Conservation (phyloP, 2,329 filamentous ascomycete species). For the Triangularia setosa region DNA sequence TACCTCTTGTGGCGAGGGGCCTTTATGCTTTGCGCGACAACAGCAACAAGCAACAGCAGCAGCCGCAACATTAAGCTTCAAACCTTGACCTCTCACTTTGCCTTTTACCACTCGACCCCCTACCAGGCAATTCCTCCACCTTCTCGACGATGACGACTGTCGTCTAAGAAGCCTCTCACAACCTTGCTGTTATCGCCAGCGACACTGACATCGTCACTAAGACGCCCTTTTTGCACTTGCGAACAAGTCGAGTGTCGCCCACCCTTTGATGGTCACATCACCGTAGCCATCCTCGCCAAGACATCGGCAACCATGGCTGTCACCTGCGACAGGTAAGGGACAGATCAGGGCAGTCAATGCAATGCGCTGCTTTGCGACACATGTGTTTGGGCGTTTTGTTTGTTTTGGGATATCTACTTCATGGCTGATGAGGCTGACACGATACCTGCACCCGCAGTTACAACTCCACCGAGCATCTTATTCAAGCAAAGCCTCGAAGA, state of each 20-base stretch:
- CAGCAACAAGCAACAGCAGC: not conserved
- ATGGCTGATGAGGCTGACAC: constrained; percentile 20
- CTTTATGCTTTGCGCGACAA: not conserved
- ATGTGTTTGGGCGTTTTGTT: not conserved
- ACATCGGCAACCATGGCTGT: constrained; percentile 48
- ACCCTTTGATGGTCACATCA: constrained; percentile 29
- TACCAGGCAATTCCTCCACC: constrained; percentile 9
- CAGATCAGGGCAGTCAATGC: not conserved
- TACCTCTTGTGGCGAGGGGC: not conserved
- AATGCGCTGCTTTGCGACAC: not conserved
- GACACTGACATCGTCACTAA: not conserved
- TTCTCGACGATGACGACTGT: constrained; percentile 12
- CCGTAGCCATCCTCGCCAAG: constrained; percentile 25
- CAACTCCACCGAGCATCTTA: constrained; percentile 62
- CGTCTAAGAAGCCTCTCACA: constrained; percentile 8
- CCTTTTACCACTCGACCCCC: not conserved
- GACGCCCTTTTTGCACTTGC: not conserved
- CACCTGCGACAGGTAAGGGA: constrained; percentile 42
- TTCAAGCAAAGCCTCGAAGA: constrained; percentile 57
- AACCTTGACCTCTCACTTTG: not conserved
- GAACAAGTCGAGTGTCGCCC: not conserved
- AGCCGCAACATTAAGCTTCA: not conserved
- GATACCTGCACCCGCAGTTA: constrained; percentile 41
- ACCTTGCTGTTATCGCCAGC: not conserved
- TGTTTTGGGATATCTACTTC: not conserved